Evolutionary conservation across 495 filamentous ascomycete genomes (phyloP).

Genomic region (Aspergillus wentii): DNA sequence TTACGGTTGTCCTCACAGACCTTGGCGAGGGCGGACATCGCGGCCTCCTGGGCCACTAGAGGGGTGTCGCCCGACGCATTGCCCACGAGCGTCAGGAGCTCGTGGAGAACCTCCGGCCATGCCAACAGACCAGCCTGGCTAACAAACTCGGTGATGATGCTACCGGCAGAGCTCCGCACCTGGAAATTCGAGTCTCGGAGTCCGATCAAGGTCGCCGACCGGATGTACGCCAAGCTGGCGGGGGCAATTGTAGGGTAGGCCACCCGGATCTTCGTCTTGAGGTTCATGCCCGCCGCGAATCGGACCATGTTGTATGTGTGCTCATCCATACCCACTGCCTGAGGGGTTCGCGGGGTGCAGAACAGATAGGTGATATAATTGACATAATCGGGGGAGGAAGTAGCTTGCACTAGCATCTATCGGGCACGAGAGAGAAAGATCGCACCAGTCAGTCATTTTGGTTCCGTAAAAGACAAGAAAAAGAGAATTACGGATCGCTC

Average conservation of each 20-base stretch:
- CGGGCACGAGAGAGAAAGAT: conserved; percentile 1
- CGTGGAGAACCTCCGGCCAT: conserved; percentile 86
- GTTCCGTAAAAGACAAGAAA: background rate
- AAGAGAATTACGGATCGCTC: too few relatives aligned
- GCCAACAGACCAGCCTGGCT: conserved; percentile 76
- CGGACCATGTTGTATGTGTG: conserved; percentile 69
- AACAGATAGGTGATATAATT: conserved; percentile 95
- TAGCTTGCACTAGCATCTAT: conserved; percentile 93
- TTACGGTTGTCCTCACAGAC: conserved; percentile 95
- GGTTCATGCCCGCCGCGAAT: conserved; percentile 82
- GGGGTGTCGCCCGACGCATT: conserved; percentile 66
- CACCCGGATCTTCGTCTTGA: conserved; percentile 85
- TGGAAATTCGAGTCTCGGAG: conserved; percentile 77
- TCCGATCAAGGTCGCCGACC: conserved; percentile 68
- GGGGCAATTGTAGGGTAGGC: conserved; percentile 68
- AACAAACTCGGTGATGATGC: conserved; percentile 92
- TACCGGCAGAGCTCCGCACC: conserved; percentile 85
- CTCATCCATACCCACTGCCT: conserved; percentile 48
- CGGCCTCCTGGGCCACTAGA: conserved; percentile 77
- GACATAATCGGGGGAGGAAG: conserved; percentile 86
- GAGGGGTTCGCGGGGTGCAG: conserved; percentile 59
- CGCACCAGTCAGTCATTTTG: conserved; percentile 3
- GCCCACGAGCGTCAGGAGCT: conserved; percentile 69
- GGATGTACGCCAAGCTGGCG: conserved; percentile 65
- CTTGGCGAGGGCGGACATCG: conserved; percentile 87